These are phyloP conservation scores for Aspergillus sclerotiicarbonarius DNA, from an alignment of 495 filamentous ascomycete genomes.

Conservation along the genomic window DNA sequence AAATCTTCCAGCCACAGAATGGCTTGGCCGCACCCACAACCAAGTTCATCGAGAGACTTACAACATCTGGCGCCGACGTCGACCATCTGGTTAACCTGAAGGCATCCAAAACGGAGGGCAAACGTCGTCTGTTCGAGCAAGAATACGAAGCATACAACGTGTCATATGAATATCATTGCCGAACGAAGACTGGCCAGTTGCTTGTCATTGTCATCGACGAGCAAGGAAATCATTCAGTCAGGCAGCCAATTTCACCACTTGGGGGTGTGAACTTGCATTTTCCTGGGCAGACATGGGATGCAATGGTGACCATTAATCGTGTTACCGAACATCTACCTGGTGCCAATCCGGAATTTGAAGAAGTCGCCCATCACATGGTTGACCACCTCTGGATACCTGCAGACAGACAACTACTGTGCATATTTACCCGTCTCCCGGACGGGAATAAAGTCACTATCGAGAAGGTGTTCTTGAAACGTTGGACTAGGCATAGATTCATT, in stretches of 20 bases:
- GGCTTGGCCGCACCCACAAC: conserved; percentile 18
- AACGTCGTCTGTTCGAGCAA: conserved; percentile 31
- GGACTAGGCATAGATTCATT: conserved; percentile 27
- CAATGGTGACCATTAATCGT: conserved; percentile 29
- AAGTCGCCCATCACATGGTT: conserved; percentile 25
- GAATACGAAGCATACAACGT: conserved; percentile 27
- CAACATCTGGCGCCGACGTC: conserved; percentile 35
- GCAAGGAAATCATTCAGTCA: conserved; percentile 25
- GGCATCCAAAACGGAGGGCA: conserved; percentile 21
- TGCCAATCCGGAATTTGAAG: conserved; percentile 19
- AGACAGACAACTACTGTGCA: conserved; percentile 15
- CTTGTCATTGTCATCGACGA: conserved; percentile 54
- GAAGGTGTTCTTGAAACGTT: conserved; percentile 33
- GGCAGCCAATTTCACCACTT: conserved; percentile 12
- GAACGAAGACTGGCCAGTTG: conserved; percentile 13
- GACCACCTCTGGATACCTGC: conserved; percentile 35
- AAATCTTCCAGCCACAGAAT: conserved; percentile 22
- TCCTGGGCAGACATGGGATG: conserved; percentile 48
- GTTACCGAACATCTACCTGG: conserved; percentile 9
- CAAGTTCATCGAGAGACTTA: conserved; percentile 33
- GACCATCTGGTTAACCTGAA: conserved; percentile 37
- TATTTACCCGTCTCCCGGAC: conserved; percentile 20
- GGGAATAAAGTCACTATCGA: conserved; percentile 22
- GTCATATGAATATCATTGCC: conserved; percentile 54
- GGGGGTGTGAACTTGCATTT: conserved; percentile 42